phyloP scores from a whole-genome alignment of 129 eudicot species.

The Chrysanthemum makinoi region DNA sequence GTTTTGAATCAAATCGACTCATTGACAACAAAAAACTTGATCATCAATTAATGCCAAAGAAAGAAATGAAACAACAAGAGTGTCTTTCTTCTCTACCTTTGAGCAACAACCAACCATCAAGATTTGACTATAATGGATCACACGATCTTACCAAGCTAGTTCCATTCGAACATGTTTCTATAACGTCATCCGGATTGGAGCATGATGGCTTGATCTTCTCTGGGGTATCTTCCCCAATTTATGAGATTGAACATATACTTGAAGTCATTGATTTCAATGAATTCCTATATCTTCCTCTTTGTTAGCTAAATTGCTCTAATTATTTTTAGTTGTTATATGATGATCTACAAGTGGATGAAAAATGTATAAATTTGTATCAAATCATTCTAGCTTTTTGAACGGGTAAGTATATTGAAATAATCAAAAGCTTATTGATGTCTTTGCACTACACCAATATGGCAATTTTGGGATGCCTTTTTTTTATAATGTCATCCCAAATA shows the following conservation, averaged over 20 bases:
- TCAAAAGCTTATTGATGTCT: too few species aligned
- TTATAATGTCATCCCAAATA: too few species aligned
- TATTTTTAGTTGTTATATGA: background rate
- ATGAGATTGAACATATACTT: conserved; percentile 22
- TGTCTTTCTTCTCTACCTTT: background rate
- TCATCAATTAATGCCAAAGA: background rate
- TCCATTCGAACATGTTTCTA: conserved; percentile 9
- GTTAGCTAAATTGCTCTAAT: background rate
- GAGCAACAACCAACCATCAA: background rate
- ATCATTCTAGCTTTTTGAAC: too few species aligned
- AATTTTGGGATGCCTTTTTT: too few species aligned
- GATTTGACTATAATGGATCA: background rate
- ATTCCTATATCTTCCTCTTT: conserved; percentile 3
- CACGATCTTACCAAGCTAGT: conserved; percentile 10
- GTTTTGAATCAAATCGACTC: background rate
- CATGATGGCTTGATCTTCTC: conserved; percentile 35
- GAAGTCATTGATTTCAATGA: conserved; percentile 18
- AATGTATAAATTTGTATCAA: too few species aligned
- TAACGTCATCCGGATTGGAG: conserved; percentile 23
- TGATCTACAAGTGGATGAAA: too few species aligned
- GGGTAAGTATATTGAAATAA: too few species aligned
- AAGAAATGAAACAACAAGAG: background rate
- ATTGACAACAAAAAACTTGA: background rate
- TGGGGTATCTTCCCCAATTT: conserved; percentile 27
- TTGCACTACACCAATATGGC: too few species aligned